A percentile compares a stretch with the other conserved stretches of the same genome.
These are phyloP conservation scores for Geranium rotundifolium DNA, from an alignment of 345 rosid species.

Conservation along the genomic window DNA sequence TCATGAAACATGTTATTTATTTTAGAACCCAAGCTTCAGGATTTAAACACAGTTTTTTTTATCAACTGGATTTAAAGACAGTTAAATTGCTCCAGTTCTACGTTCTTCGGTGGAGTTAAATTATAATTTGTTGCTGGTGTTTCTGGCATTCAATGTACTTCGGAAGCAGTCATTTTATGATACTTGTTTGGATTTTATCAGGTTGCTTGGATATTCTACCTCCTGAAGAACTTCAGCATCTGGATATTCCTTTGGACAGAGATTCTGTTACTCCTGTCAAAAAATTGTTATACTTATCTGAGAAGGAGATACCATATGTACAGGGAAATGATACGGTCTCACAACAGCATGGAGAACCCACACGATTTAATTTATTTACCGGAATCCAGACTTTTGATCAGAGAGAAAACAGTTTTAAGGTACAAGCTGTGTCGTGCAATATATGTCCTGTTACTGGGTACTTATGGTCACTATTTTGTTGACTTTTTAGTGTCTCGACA, in stretches of 20 bases:
- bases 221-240: conserved; percentile 54
- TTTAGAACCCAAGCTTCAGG: background rate
- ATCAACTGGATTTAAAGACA: background rate
- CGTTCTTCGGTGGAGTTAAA: background rate
- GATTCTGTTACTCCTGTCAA: conserved; percentile 42
- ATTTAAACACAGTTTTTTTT: background rate
- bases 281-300: conserved; percentile 43
- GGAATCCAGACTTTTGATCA: conserved; percentile 72
- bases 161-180: conserved; percentile 1
- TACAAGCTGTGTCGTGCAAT: conserved; percentile 11
- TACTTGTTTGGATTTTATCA: conserved; percentile 21
- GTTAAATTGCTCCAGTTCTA: background rate
- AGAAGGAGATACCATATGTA: conserved; percentile 12
- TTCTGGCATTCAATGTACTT: background rate
- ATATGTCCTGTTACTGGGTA: conserved; percentile 2
- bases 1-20: too few relatives aligned
- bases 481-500: background rate
- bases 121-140: background rate
- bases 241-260: conserved; percentile 40
- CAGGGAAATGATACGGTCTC: conserved; percentile 15
- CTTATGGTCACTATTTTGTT: background rate
- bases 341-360: conserved; percentile 22
- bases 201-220: conserved; percentile 83
- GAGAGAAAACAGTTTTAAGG: conserved; percentile 81
- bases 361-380: conserved; percentile 68